Evolutionary conservation across 2,329 filamentous ascomycete species (phyloP).

Genomic region (Pseudogymnoascus pannorum): DNA sequence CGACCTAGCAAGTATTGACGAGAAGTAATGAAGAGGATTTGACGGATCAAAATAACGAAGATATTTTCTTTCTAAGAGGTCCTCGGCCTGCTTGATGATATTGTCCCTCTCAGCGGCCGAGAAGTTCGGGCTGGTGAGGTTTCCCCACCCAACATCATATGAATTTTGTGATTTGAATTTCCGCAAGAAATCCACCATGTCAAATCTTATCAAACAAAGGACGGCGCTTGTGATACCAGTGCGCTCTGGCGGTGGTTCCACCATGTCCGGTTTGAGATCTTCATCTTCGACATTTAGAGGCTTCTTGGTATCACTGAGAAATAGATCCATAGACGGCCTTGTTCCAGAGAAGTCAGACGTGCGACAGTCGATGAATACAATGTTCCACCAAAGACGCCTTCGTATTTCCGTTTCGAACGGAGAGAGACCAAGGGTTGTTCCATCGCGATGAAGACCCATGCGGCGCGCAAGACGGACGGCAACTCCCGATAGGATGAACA

Average conservation of each 20-base stretch:
- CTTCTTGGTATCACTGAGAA: conserved; percentile 37
- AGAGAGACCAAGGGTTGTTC: conserved; percentile 40
- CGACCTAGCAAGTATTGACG: conserved; percentile 13
- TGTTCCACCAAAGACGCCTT: conserved; percentile 51
- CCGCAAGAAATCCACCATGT: conserved; percentile 34
- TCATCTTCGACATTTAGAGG: conserved; percentile 48
- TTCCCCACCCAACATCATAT: conserved; percentile 16
- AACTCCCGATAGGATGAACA: conserved; percentile 13
- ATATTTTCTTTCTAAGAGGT: conserved; percentile 30
- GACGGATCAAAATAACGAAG: conserved; percentile 32
- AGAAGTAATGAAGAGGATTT: conserved; percentile 18
- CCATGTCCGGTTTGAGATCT: conserved; percentile 39
- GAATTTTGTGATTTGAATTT: conserved; percentile 29
- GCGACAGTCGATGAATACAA: conserved; percentile 46
- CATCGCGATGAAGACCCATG: conserved; percentile 30
- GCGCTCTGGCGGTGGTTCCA: conserved; percentile 35
- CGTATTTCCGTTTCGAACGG: conserved; percentile 47
- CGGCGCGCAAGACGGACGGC: conserved; percentile 14
- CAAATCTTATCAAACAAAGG: conserved; percentile 28
- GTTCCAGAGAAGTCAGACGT: conserved; percentile 41
- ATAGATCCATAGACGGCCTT: conserved; percentile 34
- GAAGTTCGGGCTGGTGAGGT: conserved; percentile 12
- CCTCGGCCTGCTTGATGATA: conserved; percentile 31
- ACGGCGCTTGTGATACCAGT: conserved; percentile 39
- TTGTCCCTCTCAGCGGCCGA: conserved; percentile 17